These are phyloP conservation scores for Camellia sinensis DNA, from an alignment of 148 eudicot genomes.

Conservation along the genomic window DNA sequence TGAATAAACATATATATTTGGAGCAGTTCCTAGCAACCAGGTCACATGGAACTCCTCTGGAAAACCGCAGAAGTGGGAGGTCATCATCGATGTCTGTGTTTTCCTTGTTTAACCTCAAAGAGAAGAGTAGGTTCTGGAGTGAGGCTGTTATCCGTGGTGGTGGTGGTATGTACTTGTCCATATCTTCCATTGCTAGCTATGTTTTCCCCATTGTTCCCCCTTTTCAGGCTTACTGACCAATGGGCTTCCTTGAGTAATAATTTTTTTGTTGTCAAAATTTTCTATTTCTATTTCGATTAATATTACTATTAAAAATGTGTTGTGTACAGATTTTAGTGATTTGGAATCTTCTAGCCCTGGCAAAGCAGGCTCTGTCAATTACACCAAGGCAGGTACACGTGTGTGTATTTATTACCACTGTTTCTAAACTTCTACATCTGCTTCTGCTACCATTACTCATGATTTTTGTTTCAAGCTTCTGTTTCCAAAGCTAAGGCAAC, in stretches of 20 bases:
- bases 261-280: conserved; percentile 10
- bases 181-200: neutral
- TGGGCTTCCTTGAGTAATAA: neutral
- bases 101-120: conserved; percentile 84
- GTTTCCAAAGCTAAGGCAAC: neutral
- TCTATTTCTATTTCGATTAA: too few relatives aligned
- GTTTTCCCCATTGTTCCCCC: neutral
- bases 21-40: conserved; percentile 44
- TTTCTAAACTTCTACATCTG: neutral
- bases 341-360: conserved; percentile 54
- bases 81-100: conserved; percentile 49
- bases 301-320: too few relatives aligned
- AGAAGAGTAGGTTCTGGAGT: conserved; percentile 87
- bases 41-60: conserved; percentile 48
- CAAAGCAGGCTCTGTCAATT: conserved; percentile 48
- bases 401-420: neutral
- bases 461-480: neutral
- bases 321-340: conserved; percentile 66
- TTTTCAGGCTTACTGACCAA: neutral
- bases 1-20: neutral
- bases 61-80: conserved; percentile 42
- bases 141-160: conserved; percentile 81
- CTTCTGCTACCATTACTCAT: neutral
- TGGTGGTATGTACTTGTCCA: conserved; percentile 24
- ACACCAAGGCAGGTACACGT: conserved; percentile 85